Percentiles rank a stretch among this genome's conserved stretches.
phyloP scores from a whole-genome alignment of 768 basidiomycete genomes.

The Galerina sulciceps region DNA sequence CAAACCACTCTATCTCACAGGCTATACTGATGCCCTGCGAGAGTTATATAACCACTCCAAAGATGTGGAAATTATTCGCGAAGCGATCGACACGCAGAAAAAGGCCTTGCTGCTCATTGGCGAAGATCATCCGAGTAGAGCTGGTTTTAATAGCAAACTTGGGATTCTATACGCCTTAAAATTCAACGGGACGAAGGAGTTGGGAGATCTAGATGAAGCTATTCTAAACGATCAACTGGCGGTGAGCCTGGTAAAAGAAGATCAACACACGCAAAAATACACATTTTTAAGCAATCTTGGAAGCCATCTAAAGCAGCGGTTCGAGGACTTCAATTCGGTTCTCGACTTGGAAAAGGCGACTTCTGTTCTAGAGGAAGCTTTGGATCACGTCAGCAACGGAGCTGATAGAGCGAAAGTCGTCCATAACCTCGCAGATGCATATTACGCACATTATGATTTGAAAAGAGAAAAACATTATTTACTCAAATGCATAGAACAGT shows the following conservation, averaged over 20 bases:
- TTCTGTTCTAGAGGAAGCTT: not conserved
- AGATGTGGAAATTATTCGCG: not conserved
- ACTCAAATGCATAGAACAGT: conserved; percentile 5
- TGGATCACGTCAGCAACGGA: not conserved
- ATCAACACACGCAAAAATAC: not conserved
- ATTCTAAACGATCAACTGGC: not conserved
- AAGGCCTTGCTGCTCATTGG: not conserved
- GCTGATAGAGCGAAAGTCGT: not conserved
- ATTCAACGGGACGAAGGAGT: not conserved
- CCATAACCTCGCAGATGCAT: not conserved
- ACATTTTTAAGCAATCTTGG: not conserved
- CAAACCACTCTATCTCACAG: not conserved
- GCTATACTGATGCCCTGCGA: not conserved
- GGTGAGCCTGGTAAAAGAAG: not conserved
- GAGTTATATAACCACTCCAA: not conserved
- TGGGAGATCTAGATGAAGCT: not conserved
- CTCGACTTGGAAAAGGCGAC: not conserved
- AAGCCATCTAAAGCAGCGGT: not conserved
- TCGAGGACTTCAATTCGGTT: not conserved
- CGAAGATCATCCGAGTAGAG: not conserved
- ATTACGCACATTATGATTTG: not conserved
- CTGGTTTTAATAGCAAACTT: not conserved
- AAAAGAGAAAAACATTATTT: not conserved
- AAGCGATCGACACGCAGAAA: conserved; percentile 1
- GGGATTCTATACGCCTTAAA: not conserved